phyloP scores from a whole-genome alignment of 495 filamentous ascomycete genomes.

The Elasticomyces elasticus region DNA sequence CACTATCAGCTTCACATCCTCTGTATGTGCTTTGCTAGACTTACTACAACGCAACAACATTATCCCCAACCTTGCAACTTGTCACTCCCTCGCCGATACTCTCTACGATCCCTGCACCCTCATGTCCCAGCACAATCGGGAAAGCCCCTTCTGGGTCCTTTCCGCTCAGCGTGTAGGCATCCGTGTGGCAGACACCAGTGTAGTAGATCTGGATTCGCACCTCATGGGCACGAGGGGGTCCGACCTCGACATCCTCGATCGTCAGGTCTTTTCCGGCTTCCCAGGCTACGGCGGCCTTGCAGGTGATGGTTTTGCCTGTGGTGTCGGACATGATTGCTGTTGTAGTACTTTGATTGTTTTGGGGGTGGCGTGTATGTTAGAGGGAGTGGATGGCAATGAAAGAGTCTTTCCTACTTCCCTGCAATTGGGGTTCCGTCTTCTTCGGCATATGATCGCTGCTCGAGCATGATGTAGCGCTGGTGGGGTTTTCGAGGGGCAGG shows the following conservation, averaged over 20 bases:
- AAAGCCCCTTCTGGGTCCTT: slow-evolving; percentile 98
- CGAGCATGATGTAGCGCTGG: too few species aligned
- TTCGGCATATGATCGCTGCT: too few species aligned
- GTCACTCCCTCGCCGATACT: slow-evolving; percentile 94
- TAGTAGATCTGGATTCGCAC: slow-evolving; percentile 94
- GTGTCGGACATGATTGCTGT: slow-evolving; percentile 4
- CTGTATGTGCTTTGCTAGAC: slow-evolving; percentile 15
- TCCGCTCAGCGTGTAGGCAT: slow-evolving; percentile 96
- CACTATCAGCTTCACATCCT: too few species aligned
- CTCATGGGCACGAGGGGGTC: slow-evolving; percentile 84
- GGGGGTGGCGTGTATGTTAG: background rate
- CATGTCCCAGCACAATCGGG: slow-evolving; percentile 90
- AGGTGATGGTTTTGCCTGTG: slow-evolving; percentile 22
- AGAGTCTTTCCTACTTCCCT: too few species aligned
- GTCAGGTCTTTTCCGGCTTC: slow-evolving; percentile 80
- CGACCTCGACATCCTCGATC: slow-evolving; percentile 86
- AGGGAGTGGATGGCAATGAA: background rate
- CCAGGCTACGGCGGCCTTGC: slow-evolving; percentile 89
- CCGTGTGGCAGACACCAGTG: slow-evolving; percentile 97
- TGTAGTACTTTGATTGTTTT: background rate
- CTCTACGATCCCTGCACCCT: slow-evolving; percentile 94
- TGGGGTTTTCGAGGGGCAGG: too few species aligned
- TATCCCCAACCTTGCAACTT: slow-evolving; percentile 80
- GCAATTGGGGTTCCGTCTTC: too few species aligned
- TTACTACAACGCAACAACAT: slow-evolving; percentile 94